Evolutionary conservation across 2,329 filamentous ascomycete species (phyloP).

Genomic region (Paraconiothyrium sp.): DNA sequence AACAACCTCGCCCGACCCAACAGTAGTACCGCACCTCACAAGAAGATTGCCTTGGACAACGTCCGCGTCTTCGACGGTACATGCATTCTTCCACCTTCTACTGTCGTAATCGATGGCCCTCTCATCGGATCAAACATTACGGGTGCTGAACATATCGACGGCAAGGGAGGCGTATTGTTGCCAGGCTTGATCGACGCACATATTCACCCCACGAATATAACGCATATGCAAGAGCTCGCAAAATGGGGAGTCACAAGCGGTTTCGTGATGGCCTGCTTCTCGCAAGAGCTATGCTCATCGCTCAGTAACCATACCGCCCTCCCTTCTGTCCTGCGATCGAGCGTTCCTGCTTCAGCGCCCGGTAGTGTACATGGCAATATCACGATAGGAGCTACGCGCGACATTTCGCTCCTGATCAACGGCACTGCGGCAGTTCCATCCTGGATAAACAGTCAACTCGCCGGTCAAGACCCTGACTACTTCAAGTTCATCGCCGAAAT

Average conservation of each 20-base stretch:
- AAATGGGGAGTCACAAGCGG: slow-evolving; percentile 28
- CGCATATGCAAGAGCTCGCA: slow-evolving; percentile 20
- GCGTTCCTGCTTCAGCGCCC: slow-evolving; percentile 12
- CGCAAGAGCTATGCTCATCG: slow-evolving; percentile 7
- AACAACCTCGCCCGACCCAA: slow-evolving; percentile 7
- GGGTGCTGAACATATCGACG: slow-evolving; percentile 22
- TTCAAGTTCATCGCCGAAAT: slow-evolving; percentile 18
- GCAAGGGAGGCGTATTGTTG: slow-evolving; percentile 20
- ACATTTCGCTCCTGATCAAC: slow-evolving; percentile 1
- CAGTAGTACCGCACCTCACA: background rate
- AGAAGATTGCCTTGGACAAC: slow-evolving; percentile 17
- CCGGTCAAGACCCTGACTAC: slow-evolving; percentile 15
- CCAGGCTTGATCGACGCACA: slow-evolving; percentile 33
- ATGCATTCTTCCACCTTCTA: slow-evolving; percentile 10
- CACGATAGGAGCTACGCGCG: background rate
- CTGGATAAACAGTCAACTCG: slow-evolving; percentile 7
- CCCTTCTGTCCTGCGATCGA: background rate
- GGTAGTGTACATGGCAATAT: slow-evolving; percentile 13
- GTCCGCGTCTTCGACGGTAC: slow-evolving; percentile 18
- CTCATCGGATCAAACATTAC: slow-evolving; percentile 6
- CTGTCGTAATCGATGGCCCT: slow-evolving; percentile 17
- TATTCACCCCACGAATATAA: slow-evolving; percentile 16
- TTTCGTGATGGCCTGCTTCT: slow-evolving; percentile 13
- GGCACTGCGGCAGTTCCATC: background rate
- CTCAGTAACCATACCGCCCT: slow-evolving; percentile 12